phyloP scores from a whole-genome alignment of 345 rosid genomes.

The Salix exigua region DNA sequence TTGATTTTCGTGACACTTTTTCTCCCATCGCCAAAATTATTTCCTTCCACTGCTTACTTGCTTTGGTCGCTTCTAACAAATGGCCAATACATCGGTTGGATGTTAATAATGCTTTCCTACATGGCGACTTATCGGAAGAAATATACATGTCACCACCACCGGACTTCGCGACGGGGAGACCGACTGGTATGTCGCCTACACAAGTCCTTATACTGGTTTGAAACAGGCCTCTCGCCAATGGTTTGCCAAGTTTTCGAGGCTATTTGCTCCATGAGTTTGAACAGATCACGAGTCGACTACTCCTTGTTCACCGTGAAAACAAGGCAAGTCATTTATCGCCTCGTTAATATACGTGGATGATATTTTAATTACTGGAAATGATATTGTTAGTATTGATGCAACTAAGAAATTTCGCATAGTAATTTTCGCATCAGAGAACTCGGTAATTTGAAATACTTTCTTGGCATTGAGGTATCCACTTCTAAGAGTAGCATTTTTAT shows the following conservation, averaged over 20 bases:
- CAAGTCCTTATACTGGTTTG: not conserved
- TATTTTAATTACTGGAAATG: constrained; percentile 6
- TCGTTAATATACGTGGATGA: not conserved
- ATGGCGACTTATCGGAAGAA: not conserved
- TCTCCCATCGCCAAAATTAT: not conserved
- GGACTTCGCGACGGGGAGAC: not conserved
- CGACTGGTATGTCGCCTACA: not conserved
- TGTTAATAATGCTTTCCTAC: not conserved
- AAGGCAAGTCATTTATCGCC: not conserved
- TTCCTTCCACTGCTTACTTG: not conserved
- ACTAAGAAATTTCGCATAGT: not conserved
- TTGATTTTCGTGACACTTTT: not conserved
- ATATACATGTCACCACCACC: not conserved
- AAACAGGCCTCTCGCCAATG: not conserved
- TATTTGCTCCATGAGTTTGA: not conserved
- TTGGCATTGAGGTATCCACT: not conserved
- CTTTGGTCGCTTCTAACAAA: not conserved
- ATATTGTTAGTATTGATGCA: not conserved
- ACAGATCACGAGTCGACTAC: not conserved
- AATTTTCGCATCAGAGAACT: not conserved
- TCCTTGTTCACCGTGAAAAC: not conserved
- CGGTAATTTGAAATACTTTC: not conserved
- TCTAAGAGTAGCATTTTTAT: not conserved
- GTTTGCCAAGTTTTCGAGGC: not conserved
- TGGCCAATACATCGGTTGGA: not conserved